phyloP scores from a whole-genome alignment of 352 stramenopile genomes.

The Globisporangium paddicum region DNA sequence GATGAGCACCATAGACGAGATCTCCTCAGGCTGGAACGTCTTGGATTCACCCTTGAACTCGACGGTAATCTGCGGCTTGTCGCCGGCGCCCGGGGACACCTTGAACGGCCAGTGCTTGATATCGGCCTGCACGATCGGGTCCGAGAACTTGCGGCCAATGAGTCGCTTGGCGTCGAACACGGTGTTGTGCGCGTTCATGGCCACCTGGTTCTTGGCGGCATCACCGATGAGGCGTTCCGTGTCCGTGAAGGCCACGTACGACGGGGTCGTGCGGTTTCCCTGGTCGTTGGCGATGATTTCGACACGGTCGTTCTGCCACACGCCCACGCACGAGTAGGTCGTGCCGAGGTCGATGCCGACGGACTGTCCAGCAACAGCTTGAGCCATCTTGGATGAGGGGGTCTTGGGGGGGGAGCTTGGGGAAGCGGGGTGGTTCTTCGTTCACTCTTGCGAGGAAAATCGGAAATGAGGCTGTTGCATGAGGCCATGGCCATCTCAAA shows the following conservation, averaged over 20 bases:
- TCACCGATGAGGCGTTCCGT: slow-evolving; percentile 94
- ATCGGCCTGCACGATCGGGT: slow-evolving; percentile 85
- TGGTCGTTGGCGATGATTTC: slow-evolving; percentile 96
- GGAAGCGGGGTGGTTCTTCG: slow-evolving; percentile 8
- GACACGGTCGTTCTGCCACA: slow-evolving; percentile 97
- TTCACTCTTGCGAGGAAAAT: slow-evolving; percentile 20
- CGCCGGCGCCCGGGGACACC: slow-evolving; percentile 49
- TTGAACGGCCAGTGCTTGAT: slow-evolving; percentile 68
- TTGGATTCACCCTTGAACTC: slow-evolving; percentile 69
- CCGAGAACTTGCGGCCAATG: slow-evolving; percentile 93
- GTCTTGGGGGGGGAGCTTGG: slow-evolving; percentile 8
- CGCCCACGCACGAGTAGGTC: slow-evolving; percentile 96
- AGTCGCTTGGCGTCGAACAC: slow-evolving; percentile 96
- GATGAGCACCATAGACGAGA: slow-evolving; percentile 69
- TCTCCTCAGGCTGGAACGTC: slow-evolving; percentile 75
- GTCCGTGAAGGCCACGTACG: slow-evolving; percentile 95
- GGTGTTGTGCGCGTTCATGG: slow-evolving; percentile 94
- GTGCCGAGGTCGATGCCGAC: slow-evolving; percentile 98
- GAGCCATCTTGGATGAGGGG: slow-evolving; percentile 22
- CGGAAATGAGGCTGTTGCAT: slow-evolving; percentile 9
- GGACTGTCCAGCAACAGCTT: slow-evolving; percentile 21
- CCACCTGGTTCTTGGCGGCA: slow-evolving; percentile 91
- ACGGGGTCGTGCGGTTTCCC: slow-evolving; percentile 94
- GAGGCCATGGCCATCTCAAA: neutral
- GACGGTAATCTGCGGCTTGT: slow-evolving; percentile 71